A percentile compares a stretch with the other conserved stretches of the same genome.
Conservation (phyloP, 345 rosid genomes). For the Eucalyptus erythrocorys region DNA sequence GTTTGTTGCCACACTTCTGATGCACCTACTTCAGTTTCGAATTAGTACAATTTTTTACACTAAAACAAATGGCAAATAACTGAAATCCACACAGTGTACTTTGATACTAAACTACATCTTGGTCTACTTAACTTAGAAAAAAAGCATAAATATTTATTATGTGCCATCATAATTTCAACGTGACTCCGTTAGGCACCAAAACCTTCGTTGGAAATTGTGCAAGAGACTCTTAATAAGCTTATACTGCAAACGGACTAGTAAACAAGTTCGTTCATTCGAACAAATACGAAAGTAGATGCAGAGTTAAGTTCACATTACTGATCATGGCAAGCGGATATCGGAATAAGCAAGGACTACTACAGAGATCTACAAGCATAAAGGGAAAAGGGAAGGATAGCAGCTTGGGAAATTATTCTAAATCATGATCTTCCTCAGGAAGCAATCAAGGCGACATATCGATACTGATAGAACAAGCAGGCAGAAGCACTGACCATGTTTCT, state of each 20-base stretch:
- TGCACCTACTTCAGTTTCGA: not conserved
- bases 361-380: not conserved
- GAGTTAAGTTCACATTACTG: not conserved
- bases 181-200: not conserved
- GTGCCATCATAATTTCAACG: not conserved
- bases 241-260: not conserved
- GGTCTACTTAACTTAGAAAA: not conserved
- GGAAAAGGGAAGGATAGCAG: not conserved
- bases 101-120: not conserved
- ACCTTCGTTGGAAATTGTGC: not conserved
- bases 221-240: not conserved
- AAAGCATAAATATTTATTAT: not conserved
- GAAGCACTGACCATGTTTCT: slow-evolving; percentile 68
- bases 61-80: not conserved
- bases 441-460: not conserved
- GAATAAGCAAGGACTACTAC: not conserved
- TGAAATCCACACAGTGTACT: not conserved
- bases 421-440: not conserved
- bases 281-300: not conserved
- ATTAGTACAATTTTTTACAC: not conserved
- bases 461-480: not conserved
- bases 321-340: not conserved
- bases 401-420: not conserved
- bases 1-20: not conserved
- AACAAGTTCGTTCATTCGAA: not conserved